Evolutionary conservation across 371 early-diverging fungal genomes (phyloP).

Genomic region (Actinomucor elegans): DNA sequence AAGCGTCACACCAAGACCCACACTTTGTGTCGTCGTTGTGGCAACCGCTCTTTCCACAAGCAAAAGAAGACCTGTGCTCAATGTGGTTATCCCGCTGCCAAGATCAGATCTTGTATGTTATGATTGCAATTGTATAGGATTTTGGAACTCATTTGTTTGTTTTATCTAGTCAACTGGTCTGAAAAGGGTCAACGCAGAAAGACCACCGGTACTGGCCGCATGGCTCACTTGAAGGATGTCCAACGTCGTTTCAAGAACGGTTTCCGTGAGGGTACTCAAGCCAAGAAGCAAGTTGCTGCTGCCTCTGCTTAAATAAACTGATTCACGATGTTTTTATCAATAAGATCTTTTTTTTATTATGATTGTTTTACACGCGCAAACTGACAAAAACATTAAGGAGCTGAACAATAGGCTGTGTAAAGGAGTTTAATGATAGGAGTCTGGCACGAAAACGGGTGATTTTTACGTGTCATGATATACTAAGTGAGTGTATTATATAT

Average conservation of each 20-base stretch:
- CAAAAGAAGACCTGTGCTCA: slow-evolving; percentile 98
- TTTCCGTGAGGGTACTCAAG: slow-evolving; percentile 84
- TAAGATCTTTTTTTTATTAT: too few relatives aligned
- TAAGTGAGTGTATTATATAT: too few relatives aligned
- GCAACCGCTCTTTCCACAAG: slow-evolving; percentile 97
- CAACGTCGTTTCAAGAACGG: slow-evolving; percentile 94
- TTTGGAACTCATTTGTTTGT: not conserved
- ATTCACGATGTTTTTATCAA: too few relatives aligned
- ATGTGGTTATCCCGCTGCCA: slow-evolving; percentile 98
- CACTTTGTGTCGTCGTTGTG: slow-evolving; percentile 98
- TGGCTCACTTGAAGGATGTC: slow-evolving; percentile 92
- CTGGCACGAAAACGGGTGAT: too few relatives aligned
- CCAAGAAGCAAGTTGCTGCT: slow-evolving; percentile 51
- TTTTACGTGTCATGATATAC: too few relatives aligned
- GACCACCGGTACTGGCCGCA: slow-evolving; percentile 98
- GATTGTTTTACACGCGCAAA: too few relatives aligned
- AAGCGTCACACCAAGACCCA: slow-evolving; percentile 94
- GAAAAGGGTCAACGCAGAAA: slow-evolving; percentile 96
- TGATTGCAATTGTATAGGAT: not conserved
- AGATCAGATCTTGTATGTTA: slow-evolving; percentile 88
- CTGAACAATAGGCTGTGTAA: too few relatives aligned
- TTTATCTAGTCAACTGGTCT: slow-evolving; percentile 43
- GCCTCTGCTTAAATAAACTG: slow-evolving; percentile 24
- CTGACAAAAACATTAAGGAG: too few relatives aligned
- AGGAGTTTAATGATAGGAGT: too few relatives aligned